Conservation (phyloP, 75 land plant genomes). For the Picea glauca region DNA sequence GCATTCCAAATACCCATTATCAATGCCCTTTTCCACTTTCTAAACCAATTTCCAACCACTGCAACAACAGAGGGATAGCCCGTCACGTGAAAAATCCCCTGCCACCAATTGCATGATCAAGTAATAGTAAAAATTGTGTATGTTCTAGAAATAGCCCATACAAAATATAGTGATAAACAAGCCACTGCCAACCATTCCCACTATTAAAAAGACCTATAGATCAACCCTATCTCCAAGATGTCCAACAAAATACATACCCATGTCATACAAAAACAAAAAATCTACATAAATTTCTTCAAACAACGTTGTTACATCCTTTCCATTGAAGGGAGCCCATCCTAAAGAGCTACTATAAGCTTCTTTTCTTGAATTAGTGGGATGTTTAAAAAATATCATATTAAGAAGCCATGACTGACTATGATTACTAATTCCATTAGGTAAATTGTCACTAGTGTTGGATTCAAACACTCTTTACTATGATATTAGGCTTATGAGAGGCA, state of each 20-base stretch:
- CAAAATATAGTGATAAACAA: constrained; percentile 62
- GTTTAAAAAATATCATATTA: constrained; percentile 1
- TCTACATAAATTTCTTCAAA: constrained; percentile 79
- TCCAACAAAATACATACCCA: constrained; percentile 78
- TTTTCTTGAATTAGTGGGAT: background rate
- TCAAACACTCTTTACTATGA: constrained; percentile 66
- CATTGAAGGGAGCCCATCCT: constrained; percentile 85
- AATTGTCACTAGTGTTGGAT: constrained; percentile 16
- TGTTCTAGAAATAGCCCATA: constrained; percentile 62
- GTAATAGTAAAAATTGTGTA: constrained; percentile 65
- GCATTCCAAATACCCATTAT: constrained; percentile 96
- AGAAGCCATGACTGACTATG: constrained; percentile 1
- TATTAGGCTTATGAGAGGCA: constrained; percentile 66
- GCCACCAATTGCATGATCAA: constrained; percentile 62
- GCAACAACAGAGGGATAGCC: constrained; percentile 94
- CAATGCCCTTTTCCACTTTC: constrained; percentile 73
- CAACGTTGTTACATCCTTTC: constrained; percentile 43
- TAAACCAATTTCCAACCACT: constrained; percentile 83
- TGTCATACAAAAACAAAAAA: constrained; percentile 52
- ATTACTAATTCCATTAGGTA: background rate
- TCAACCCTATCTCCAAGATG: constrained; percentile 73
- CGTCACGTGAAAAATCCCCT: constrained; percentile 82
- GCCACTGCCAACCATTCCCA: constrained; percentile 89
- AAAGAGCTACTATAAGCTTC: background rate
- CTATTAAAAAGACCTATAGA: constrained; percentile 52